A percentile compares a stretch with the other conserved stretches of the same genome.
Evolutionary conservation across 495 filamentous ascomycete species (phyloP).

Genomic region (Aspergillus cristatus): DNA sequence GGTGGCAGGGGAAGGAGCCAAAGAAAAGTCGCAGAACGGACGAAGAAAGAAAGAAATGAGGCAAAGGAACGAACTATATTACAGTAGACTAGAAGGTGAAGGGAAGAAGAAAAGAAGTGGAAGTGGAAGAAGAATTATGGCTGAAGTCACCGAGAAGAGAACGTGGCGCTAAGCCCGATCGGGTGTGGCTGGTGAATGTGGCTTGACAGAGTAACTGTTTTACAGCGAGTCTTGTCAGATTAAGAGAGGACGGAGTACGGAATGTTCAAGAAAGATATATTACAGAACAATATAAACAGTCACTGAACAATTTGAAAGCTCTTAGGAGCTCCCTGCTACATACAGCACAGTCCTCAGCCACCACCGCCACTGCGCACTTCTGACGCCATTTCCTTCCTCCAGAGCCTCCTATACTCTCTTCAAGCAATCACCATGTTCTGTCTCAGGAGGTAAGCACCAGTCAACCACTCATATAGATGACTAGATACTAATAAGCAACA

Average conservation of each 20-base stretch:
- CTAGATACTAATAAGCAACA: conserved; percentile 20
- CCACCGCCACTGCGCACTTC: no score
- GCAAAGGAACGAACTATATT: conserved; percentile 14
- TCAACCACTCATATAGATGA: background rate
- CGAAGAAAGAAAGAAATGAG: background rate
- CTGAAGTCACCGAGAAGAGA: conserved; percentile 8
- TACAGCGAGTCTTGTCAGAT: no score
- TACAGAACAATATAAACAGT: no score
- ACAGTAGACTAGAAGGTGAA: conserved; percentile 16
- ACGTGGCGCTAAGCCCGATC: conserved; percentile 6
- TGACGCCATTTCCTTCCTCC: no score
- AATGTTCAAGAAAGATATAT: no score
- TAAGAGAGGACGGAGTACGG: no score
- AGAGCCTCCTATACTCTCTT: no score
- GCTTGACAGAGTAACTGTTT: no score
- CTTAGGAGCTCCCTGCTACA: no score
- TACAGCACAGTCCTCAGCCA: no score
- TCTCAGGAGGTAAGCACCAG: conserved; percentile 59
- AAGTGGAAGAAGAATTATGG: conserved; percentile 4
- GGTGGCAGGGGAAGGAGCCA: background rate
- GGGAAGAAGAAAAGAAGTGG: conserved; percentile 12
- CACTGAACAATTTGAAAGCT: no score
- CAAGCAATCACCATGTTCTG: conserved; percentile 58
- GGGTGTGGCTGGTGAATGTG: conserved; percentile 5
- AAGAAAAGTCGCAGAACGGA: background rate